phyloP scores from a whole-genome alignment of 208 protist genomes.

The Sergeia podlipaevii region DNA sequence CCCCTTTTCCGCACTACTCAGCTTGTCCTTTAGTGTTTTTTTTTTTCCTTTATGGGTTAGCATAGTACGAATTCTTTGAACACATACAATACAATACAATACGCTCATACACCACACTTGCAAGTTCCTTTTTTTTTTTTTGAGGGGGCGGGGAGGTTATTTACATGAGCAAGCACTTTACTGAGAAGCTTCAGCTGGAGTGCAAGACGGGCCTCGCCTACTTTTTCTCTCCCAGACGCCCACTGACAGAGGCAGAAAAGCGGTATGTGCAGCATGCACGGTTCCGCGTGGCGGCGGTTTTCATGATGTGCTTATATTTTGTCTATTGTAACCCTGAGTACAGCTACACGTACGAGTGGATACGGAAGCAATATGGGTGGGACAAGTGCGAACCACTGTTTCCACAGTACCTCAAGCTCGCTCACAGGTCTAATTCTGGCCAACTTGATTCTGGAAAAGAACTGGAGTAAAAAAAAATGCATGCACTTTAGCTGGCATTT shows the following conservation, averaged over 20 bases:
- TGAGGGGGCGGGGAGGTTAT: too few species aligned
- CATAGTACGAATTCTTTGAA: too few species aligned
- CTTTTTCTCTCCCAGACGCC: slow-evolving; percentile 47
- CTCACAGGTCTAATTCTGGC: too few species aligned
- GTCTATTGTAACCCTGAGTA: slow-evolving; percentile 89
- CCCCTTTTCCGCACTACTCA: background rate
- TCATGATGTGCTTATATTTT: slow-evolving; percentile 57
- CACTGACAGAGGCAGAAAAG: slow-evolving; percentile 31
- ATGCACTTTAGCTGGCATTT: too few species aligned
- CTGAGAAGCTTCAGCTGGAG: slow-evolving; percentile 25
- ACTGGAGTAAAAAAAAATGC: too few species aligned
- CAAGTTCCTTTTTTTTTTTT: too few species aligned
- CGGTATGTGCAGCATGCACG: slow-evolving; percentile 59
- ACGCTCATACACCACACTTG: background rate
- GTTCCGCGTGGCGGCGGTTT: slow-evolving; percentile 23
- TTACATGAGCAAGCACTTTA: slow-evolving; percentile 80
- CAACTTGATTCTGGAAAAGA: too few species aligned
- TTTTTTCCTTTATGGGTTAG: slow-evolving; percentile 4
- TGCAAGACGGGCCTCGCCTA: slow-evolving; percentile 36
- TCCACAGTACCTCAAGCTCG: slow-evolving; percentile 49
- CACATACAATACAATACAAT: too few species aligned
- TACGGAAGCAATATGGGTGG: slow-evolving; percentile 44
- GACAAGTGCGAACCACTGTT: slow-evolving; percentile 35
- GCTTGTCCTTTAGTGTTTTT: background rate
- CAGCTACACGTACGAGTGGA: slow-evolving; percentile 52